phyloP scores from a whole-genome alignment of 1,284 basidiomycete genomes.

The Malassezia arunalokei region DNA sequence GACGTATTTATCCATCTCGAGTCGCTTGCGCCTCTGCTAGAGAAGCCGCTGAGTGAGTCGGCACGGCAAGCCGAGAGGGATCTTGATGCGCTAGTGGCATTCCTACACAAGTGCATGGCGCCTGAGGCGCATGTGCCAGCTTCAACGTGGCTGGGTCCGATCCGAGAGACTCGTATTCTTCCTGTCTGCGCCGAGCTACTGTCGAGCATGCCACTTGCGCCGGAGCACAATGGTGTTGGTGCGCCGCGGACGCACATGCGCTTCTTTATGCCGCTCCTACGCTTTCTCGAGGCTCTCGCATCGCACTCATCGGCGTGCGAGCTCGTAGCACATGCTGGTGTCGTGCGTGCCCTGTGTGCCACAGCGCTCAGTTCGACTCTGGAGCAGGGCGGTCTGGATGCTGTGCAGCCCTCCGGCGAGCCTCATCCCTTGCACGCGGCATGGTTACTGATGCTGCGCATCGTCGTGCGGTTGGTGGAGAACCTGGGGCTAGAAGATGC shows the following conservation, averaged over 20 bases:
- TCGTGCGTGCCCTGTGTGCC: conserved; percentile 68
- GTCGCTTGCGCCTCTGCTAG: not conserved
- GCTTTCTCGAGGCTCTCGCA: conserved; percentile 76
- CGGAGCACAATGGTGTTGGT: not conserved
- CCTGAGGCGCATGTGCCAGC: not conserved
- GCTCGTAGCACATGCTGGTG: conserved; percentile 67
- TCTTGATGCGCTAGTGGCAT: conserved; percentile 17
- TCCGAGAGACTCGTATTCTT: conserved; percentile 3
- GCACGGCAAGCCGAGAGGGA: conserved; percentile 2
- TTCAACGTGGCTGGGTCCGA: conserved; percentile 2
- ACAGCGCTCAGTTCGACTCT: conserved; percentile 65
- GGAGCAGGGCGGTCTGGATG: conserved; percentile 62
- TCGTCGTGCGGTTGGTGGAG: conserved; percentile 61
- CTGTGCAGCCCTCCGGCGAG: conserved; percentile 57
- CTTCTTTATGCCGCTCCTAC: conserved; percentile 53
- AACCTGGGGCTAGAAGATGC: conserved; percentile 47
- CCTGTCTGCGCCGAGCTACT: not conserved
- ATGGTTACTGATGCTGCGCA: conserved; percentile 73
- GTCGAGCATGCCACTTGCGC: not conserved
- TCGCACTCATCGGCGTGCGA: conserved; percentile 65
- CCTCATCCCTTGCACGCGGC: conserved; percentile 64
- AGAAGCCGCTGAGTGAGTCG: not conserved
- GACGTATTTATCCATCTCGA: not conserved
- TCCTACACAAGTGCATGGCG: conserved; percentile 16
- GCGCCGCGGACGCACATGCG: conserved; percentile 7